Base-by-base conservation (phyloP, 148 eudicot species). In the Polygonum aviculare region DNA sequence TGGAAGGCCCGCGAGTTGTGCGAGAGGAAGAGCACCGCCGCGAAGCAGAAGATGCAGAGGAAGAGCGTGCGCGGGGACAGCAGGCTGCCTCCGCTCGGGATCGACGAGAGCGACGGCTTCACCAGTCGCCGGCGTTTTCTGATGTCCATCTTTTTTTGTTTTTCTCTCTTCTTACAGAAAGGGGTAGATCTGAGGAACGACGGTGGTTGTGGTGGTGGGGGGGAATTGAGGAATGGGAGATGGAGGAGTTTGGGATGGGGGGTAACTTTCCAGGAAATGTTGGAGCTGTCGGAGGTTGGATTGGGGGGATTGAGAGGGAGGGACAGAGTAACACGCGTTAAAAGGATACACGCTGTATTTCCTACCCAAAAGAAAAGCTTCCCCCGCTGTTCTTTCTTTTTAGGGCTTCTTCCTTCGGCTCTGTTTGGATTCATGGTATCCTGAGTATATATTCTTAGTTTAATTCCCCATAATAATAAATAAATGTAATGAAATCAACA, bases 31-130 rank as follows among this genome's bases (percentile, higher is more conserved):
- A 74, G 19, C 40, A 74, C 12, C 63, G 52, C 33, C 21, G 36
- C 10, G 40, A 74, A 51, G 63, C 39, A 51, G 9, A 79, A 65
- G 19, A 83, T 73, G 47, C 87, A 87, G 2, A 84, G 52, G 50
- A 89, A 31, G 2, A 92, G 73, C 81, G 83, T 79, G 76, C 97
- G 90, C 45, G 85, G 74, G 1, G 86, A 83, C 44, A 82, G 72
- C 33, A 79, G 69, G 9, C 50, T 63, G 12, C 18, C 16, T 36
- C 62, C 74, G 19, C 6, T 41, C 41, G 69, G 14, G 38, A 36
- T 8, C 35, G 65, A 26, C 48, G 51, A 60, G 33, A 81, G 50
- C 48, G 75, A 49, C 19, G 77, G 70, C 73, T 77, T 84, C 3
- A 84, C 75, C 15, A 84, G 2, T 72, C 84, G 75, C 69, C 78